phyloP scores from a whole-genome alignment of 176 grass and related monocot genomes.

The Carex littledalei region DNA sequence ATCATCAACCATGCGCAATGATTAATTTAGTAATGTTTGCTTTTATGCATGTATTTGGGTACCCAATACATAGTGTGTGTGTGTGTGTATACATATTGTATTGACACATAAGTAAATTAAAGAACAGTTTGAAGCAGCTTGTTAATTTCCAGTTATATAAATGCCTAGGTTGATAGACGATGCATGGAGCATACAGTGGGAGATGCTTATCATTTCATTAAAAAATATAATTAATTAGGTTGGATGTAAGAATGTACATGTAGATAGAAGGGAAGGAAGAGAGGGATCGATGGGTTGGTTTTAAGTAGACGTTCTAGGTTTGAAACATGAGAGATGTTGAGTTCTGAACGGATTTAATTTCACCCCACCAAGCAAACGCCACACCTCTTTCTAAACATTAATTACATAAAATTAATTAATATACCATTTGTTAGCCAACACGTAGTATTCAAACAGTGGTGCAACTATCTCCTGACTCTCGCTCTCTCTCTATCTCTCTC shows the following conservation, averaged over 20 bases:
- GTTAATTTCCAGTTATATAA: not conserved
- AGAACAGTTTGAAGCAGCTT: not conserved
- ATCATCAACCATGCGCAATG: not conserved
- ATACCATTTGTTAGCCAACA: conserved; percentile 73
- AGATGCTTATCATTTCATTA: conserved; percentile 19
- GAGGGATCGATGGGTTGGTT: conserved; percentile 66
- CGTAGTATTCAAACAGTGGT: conserved; percentile 90
- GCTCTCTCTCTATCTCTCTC: not conserved
- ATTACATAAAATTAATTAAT: not conserved
- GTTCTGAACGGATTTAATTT: conserved; percentile 58
- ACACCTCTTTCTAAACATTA: conserved; percentile 9
- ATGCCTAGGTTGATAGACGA: not conserved
- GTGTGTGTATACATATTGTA: not conserved
- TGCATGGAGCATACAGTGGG: not conserved
- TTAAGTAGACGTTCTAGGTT: conserved; percentile 96
- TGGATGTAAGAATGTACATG: conserved; percentile 47
- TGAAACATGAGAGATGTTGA: conserved; percentile 91
- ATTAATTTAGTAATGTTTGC: not conserved
- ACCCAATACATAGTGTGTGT: not conserved
- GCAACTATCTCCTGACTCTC: conserved; percentile 75
- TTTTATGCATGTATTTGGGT: not conserved
- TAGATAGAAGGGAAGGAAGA: conserved; percentile 27
- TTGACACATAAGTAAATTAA: not conserved
- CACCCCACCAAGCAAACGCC: conserved; percentile 75
- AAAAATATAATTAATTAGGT: conserved; percentile 35